phyloP scores from a whole-genome alignment of 2,329 filamentous ascomycete species.

The Fusarium papillatum region DNA sequence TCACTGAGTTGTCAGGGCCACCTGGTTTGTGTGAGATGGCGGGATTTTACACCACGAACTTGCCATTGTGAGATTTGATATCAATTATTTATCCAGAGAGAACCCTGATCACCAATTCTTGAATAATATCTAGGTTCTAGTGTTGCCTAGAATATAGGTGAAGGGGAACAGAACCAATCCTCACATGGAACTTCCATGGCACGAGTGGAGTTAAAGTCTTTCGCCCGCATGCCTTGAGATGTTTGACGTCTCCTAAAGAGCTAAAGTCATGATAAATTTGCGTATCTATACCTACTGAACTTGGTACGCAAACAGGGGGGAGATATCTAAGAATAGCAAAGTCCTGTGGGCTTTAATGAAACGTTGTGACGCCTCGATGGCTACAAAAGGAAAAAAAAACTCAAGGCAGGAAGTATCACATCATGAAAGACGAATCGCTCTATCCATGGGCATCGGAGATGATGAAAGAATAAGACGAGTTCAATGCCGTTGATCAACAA shows the following conservation, averaged over 20 bases:
- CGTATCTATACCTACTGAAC: neutral
- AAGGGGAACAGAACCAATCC: neutral
- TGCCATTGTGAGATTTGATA: neutral
- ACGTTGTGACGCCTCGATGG: slow-evolving; percentile 3
- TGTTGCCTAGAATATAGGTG: neutral
- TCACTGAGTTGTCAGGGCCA: neutral
- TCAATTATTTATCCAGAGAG: neutral
- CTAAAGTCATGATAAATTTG: neutral
- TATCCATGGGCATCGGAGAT: slow-evolving; percentile 3
- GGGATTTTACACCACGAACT: neutral
- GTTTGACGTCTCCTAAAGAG: neutral
- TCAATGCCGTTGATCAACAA: slow-evolving; percentile 24
- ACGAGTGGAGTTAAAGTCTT: neutral
- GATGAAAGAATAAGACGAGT: slow-evolving; percentile 22
- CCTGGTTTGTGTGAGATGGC: neutral
- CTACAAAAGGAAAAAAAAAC: neutral
- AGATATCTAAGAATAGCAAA: neutral
- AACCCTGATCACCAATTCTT: neutral
- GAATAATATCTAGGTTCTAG: neutral
- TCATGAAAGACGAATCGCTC: slow-evolving; percentile 8
- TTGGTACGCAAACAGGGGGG: neutral
- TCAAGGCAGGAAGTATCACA: neutral
- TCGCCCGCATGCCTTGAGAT: neutral
- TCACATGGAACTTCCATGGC: neutral
- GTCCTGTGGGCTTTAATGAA: slow-evolving; percentile 15